phyloP scores from a whole-genome alignment of 1,284 basidiomycete genomes.

The Laetiporus sulphureus region DNA sequence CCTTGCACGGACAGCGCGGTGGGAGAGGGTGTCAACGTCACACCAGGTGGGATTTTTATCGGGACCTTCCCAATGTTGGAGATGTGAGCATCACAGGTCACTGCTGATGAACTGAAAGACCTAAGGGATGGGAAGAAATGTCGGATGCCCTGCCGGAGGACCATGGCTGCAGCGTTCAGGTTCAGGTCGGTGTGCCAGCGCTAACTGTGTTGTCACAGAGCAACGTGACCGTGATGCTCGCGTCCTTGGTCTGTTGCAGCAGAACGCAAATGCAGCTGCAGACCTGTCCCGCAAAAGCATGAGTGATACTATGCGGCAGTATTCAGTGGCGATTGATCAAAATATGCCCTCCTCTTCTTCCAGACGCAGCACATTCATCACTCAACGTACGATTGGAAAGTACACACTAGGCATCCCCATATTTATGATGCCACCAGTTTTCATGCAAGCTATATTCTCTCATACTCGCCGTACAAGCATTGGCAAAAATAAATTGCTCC shows the following conservation, averaged over 20 bases:
- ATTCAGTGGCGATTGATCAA: too few species aligned
- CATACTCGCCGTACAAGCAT: too few species aligned
- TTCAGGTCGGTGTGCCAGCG: neutral
- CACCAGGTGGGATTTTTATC: constrained; percentile 62
- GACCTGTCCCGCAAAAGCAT: too few species aligned
- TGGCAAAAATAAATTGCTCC: too few species aligned
- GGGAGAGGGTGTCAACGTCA: constrained; percentile 51
- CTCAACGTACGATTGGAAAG: too few species aligned
- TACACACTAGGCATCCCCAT: too few species aligned
- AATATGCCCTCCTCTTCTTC: too few species aligned
- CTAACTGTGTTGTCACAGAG: neutral
- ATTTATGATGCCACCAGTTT: too few species aligned
- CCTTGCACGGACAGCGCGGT: constrained; percentile 60
- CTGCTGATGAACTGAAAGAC: constrained; percentile 21
- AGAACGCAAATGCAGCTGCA: too few species aligned
- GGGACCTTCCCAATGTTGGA: constrained; percentile 83
- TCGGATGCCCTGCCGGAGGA: constrained; percentile 19
- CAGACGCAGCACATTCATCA: too few species aligned
- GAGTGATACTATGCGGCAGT: too few species aligned
- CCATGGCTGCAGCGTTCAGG: constrained; percentile 19
- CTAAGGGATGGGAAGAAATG: constrained; percentile 21
- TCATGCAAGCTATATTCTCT: too few species aligned
- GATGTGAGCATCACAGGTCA: constrained; percentile 24
- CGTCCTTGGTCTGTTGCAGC: constrained; percentile 36
- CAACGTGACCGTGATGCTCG: constrained; percentile 7